Evolutionary conservation across 2,329 filamentous ascomycete genomes (phyloP).

Genomic region (Phoma sp.): DNA sequence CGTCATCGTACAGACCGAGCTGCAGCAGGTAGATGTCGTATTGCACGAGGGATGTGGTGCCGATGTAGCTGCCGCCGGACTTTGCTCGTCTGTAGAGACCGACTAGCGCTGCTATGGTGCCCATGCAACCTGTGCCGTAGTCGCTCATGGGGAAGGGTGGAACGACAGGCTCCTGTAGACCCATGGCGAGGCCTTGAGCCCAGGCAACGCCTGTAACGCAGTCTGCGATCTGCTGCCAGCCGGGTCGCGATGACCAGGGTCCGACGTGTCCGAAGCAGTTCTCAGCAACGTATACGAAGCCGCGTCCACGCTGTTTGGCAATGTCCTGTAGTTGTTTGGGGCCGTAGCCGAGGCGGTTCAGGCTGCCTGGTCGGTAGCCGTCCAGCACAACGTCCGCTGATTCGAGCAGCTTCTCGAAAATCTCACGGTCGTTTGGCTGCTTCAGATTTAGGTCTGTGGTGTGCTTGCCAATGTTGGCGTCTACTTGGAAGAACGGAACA

Average conservation of each 20-base stretch:
- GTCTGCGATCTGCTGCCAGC: slow-evolving; percentile 77
- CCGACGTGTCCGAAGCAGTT: slow-evolving; percentile 73
- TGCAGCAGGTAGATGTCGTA: slow-evolving; percentile 72
- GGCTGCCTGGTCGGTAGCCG: slow-evolving; percentile 71
- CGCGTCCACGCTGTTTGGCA: slow-evolving; percentile 62
- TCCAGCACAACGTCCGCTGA: slow-evolving; percentile 72
- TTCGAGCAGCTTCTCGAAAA: slow-evolving; percentile 65
- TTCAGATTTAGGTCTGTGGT: slow-evolving; percentile 69
- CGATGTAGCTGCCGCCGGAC: slow-evolving; percentile 70
- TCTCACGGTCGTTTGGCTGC: slow-evolving; percentile 56
- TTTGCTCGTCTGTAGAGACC: slow-evolving; percentile 69
- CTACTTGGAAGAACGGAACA: slow-evolving; percentile 74
- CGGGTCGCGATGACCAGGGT: slow-evolving; percentile 68
- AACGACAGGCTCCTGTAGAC: slow-evolving; percentile 67
- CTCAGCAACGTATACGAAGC: slow-evolving; percentile 72
- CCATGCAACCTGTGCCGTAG: slow-evolving; percentile 76
- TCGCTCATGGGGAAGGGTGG: slow-evolving; percentile 66
- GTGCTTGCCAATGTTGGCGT: slow-evolving; percentile 75
- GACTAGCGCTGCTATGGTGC: slow-evolving; percentile 69
- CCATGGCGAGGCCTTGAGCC: slow-evolving; percentile 69
- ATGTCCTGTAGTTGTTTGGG: slow-evolving; percentile 61
- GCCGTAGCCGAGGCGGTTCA: slow-evolving; percentile 69
- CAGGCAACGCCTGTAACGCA: slow-evolving; percentile 67
- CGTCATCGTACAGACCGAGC: slow-evolving; percentile 62
- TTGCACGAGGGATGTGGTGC: slow-evolving; percentile 68